Base-by-base conservation (phyloP, 2,329 filamentous ascomycete species). In the Penicillium sp. region DNA sequence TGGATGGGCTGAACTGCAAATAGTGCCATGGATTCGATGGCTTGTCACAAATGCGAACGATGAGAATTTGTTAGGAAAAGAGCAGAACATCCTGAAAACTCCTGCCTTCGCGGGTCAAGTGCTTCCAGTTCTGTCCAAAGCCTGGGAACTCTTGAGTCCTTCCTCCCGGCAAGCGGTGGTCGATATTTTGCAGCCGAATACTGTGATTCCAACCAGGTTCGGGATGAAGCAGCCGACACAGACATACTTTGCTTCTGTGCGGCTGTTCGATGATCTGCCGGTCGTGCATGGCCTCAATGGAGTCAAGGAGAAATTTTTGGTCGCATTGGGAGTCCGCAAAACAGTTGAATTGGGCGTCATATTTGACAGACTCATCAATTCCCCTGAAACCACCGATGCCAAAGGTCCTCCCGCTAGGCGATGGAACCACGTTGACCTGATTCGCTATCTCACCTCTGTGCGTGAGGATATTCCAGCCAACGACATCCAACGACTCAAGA, bases 301-400 rank as follows among this genome's bases (percentile, higher is more conserved):
- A 29, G 80, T 96, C 9, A 97, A 96, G 65, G 91, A 97, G 39
- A 96, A 94, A 65, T 88, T 98, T 52, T 70, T 98, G 38, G 73
- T 79, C 3, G 81, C 87, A 2, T 75, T 98, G 29, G 91, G 93
- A 3, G 90, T 98, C 26, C 83, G 93, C 50, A 97, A 97, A 72
- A 98, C 93, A 0, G 84, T 98, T 18, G 93, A 98, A 58, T 74
- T 98, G 2, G 89, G 89, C 29, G 91, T 94, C 28, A 94, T 98
- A 28, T 97, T 98, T 61, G 86, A 87, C 25, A 81, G 91, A 39
- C 77, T 98, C 38, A 78, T 96, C 56, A 83, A 79, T 44, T 77
- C 82, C 0, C 62, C 73, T 0, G 72, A 77, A 11, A 52, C 67
- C 3, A 63, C 66, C 18, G 67, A 71, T 18, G 77, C 78, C 26